A percentile compares a stretch with the other conserved stretches of the same genome.
Evolutionary conservation across 2,329 filamentous ascomycete genomes (phyloP).

Genomic region (Dactylellina drechsleri): DNA sequence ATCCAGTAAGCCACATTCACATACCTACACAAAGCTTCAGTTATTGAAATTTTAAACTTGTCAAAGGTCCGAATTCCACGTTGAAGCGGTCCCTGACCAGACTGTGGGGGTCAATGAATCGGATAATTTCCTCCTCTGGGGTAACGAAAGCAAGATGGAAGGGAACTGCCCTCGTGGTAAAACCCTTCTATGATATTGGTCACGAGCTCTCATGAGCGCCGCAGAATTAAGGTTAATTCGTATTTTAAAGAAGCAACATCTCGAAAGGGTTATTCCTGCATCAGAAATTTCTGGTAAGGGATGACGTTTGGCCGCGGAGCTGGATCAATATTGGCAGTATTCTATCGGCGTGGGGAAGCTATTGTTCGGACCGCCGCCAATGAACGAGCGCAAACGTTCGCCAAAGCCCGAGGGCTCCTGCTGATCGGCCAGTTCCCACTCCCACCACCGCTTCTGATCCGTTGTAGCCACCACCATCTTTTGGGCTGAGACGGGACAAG

Average conservation of each 20-base stretch:
- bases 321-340: neutral
- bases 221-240: slow-evolving; percentile 41
- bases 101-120: slow-evolving; percentile 36
- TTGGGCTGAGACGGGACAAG: neutral
- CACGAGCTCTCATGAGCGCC: slow-evolving; percentile 10
- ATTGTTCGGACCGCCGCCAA: slow-evolving; percentile 23
- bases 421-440: slow-evolving; percentile 55
- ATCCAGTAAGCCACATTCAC: too few relatives aligned
- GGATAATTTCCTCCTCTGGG: slow-evolving; percentile 46
- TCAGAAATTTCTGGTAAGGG: slow-evolving; percentile 18
- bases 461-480: slow-evolving; percentile 6
- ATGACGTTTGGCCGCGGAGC: slow-evolving; percentile 21
- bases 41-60: too few relatives aligned
- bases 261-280: neutral
- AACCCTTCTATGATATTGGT: slow-evolving; percentile 44
- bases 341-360: slow-evolving; percentile 29
- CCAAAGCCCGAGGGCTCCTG: slow-evolving; percentile 38
- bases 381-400: slow-evolving; percentile 39
- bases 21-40: too few relatives aligned
- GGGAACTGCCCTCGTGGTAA: slow-evolving; percentile 27
- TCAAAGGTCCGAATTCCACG: too few relatives aligned
- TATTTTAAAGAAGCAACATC: slow-evolving; percentile 12
- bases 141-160: neutral
- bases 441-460: slow-evolving; percentile 51
- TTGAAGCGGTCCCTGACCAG: slow-evolving; percentile 13